phyloP scores from a whole-genome alignment of 805 yeast species.

The Starmerella floricola region DNA sequence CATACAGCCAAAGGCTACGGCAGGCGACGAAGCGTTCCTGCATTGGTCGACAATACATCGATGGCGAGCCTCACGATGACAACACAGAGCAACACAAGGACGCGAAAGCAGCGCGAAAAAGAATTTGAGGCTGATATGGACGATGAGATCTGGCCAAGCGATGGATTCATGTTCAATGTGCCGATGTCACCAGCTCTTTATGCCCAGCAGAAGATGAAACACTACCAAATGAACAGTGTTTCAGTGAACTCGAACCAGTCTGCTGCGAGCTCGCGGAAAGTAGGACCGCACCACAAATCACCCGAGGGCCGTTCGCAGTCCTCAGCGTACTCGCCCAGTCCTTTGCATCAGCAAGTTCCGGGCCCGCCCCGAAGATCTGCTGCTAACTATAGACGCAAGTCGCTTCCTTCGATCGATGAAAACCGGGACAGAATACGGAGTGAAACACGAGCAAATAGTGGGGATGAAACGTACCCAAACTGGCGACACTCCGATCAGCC shows the following conservation, averaged over 20 bases:
- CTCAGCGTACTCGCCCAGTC: not conserved
- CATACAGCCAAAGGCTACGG: not conserved
- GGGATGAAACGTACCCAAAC: no score
- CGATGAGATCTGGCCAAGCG: conserved; percentile 45
- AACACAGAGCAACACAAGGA: conserved; percentile 12
- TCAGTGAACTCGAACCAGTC: no score
- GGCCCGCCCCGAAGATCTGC: not conserved
- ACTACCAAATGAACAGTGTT: not conserved
- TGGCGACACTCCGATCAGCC: no score
- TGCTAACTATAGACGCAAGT: not conserved
- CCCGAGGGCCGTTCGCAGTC: not conserved
- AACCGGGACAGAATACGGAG: not conserved
- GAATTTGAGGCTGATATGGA: conserved; percentile 33
- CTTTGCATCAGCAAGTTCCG: not conserved
- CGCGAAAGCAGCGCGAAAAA: conserved; percentile 26
- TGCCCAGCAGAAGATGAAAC: conserved; percentile 23
- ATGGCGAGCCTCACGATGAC: conserved; percentile 23
- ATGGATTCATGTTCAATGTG: conserved; percentile 46
- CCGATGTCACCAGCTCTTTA: conserved; percentile 48
- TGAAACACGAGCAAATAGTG: no score
- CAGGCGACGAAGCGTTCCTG: conserved; percentile 15
- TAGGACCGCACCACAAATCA: no score
- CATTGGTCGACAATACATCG: conserved; percentile 20
- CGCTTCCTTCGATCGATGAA: conserved; percentile 11
- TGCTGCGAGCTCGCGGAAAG: no score